These are phyloP conservation scores for Eremochloa ophiuroides DNA, from an alignment of 176 grass and related monocot genomes.

Conservation along the genomic window DNA sequence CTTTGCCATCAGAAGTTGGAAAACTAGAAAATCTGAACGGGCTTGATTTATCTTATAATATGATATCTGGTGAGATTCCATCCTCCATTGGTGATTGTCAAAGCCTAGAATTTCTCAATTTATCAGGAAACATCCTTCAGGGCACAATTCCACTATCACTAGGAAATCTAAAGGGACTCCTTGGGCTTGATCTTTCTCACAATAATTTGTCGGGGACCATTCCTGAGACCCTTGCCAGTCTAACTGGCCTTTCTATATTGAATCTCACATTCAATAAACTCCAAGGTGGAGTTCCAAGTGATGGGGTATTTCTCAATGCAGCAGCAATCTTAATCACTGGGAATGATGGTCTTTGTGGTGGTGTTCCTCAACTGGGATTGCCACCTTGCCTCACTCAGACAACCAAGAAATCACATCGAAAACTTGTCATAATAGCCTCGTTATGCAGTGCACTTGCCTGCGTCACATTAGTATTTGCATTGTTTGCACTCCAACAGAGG, in stretches of 20 bases:
- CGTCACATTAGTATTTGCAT: background rate
- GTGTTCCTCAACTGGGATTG: background rate
- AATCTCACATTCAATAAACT: too few species aligned
- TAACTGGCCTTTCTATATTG: too few species aligned
- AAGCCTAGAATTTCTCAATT: slow-evolving; percentile 33
- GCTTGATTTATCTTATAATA: slow-evolving; percentile 45
- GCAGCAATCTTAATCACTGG: too few species aligned
- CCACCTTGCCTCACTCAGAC: background rate
- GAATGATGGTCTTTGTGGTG: too few species aligned
- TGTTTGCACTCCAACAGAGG: too few species aligned
- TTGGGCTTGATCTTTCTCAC: slow-evolving; percentile 27
- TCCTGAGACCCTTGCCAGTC: too few species aligned
- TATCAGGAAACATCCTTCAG: slow-evolving; percentile 35
- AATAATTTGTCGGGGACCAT: slow-evolving; percentile 40
- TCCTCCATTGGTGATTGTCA: slow-evolving; percentile 24
- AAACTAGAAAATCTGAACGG: slow-evolving; percentile 12
- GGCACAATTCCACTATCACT: slow-evolving; percentile 31
- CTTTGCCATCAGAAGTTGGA: slow-evolving; percentile 29
- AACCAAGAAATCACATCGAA: background rate
- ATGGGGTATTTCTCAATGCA: too few species aligned
- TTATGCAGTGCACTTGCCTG: background rate
- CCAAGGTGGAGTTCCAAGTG: too few species aligned
- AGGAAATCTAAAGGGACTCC: slow-evolving; percentile 18
- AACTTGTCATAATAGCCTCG: background rate
- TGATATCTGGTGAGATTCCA: slow-evolving; percentile 44